Conservation (phyloP, 352 stramenopile species). For the Blastocystis sp. region DNA sequence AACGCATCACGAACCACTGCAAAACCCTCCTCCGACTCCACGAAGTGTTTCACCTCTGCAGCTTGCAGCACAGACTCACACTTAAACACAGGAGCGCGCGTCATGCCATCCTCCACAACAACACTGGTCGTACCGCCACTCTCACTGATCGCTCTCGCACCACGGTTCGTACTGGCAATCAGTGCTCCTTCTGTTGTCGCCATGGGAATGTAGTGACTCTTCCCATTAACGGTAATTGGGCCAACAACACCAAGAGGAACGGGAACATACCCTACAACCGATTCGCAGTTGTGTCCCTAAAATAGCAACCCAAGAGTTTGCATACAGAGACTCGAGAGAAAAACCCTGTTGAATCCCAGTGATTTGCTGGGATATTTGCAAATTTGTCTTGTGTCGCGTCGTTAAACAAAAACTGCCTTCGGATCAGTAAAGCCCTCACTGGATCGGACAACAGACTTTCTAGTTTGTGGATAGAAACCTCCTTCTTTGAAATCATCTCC, state of each 20-base stretch:
- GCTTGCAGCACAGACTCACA: conserved; percentile 68
- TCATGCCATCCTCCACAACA: conserved; percentile 80
- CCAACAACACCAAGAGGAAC: conserved; percentile 80
- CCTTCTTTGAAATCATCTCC: conserved; percentile 61
- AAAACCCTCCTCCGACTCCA: conserved; percentile 71
- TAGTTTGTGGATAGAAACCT: conserved; percentile 73
- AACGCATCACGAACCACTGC: conserved; percentile 73
- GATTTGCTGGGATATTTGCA: conserved; percentile 16
- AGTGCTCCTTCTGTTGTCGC: conserved; percentile 83
- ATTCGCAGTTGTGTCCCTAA: conserved; percentile 82
- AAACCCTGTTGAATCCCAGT: conserved; percentile 47
- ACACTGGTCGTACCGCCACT: conserved; percentile 70
- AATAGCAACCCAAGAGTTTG: not conserved
- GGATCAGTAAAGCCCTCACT: conserved; percentile 73
- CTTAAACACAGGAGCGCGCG: conserved; percentile 76
- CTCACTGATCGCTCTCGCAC: conserved; percentile 74
- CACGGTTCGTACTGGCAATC: conserved; percentile 79
- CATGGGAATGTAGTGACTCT: conserved; percentile 80
- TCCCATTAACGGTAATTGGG: conserved; percentile 76
- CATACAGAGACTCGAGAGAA: conserved; percentile 61
- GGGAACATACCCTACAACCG: conserved; percentile 80
- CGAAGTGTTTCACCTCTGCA: conserved; percentile 68
- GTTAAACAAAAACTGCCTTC: conserved; percentile 68
- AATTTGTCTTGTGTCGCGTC: conserved; percentile 62
- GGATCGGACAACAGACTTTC: conserved; percentile 77